Base-by-base conservation (phyloP, 2,329 filamentous ascomycete genomes). In the Colletotrichum siamense region DNA sequence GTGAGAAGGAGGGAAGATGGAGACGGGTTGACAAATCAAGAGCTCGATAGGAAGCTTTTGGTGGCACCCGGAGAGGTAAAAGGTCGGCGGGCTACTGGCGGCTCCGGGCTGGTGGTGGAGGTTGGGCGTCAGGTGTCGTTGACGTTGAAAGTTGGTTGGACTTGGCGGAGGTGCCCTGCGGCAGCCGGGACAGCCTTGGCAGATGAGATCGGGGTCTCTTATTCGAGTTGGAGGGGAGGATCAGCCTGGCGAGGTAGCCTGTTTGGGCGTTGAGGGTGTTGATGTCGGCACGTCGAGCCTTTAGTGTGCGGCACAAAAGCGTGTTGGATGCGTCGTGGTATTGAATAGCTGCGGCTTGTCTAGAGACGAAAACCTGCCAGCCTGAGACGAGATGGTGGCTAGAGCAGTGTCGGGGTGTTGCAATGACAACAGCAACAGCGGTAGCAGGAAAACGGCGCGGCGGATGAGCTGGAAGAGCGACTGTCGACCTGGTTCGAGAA, bases 11-110 rank as follows among this genome's bases (percentile, higher is more conserved):
- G 72, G 36, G 61, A 52, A 30, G 63, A 52, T 59, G 49, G 69
- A 32, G 24, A 63, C 61, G 26, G 18, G 26, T 52, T 74, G 74
- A 73, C 74, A 74, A 76, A 73, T 73, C 70, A 73, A 65, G 26
- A 16, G 30, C 5, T 28, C 4, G 57, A 22, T 9, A 67, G 6
- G 49, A 49, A 61, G 15, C 22, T 62, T 34, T 52, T 44, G 34
- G 44, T 69, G 24, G 24, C 36, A 63, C 36, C 28, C 12, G 61
- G 9, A 32, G 44, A 32, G 13, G 32, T 65, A 15, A 55, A 28
- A n/a, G 34, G 32, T 30, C 44, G 66, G 28, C 66, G 57, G 71
- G 57, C 39, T 57, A 55, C 55, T 30, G 44, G 55, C 32, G 72
- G 34, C 26, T 61, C 68, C 49, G 69, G 69, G 39, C 57, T 12